Conservation (phyloP, 2,329 filamentous ascomycete genomes). For the Penicillium palitans region DNA sequence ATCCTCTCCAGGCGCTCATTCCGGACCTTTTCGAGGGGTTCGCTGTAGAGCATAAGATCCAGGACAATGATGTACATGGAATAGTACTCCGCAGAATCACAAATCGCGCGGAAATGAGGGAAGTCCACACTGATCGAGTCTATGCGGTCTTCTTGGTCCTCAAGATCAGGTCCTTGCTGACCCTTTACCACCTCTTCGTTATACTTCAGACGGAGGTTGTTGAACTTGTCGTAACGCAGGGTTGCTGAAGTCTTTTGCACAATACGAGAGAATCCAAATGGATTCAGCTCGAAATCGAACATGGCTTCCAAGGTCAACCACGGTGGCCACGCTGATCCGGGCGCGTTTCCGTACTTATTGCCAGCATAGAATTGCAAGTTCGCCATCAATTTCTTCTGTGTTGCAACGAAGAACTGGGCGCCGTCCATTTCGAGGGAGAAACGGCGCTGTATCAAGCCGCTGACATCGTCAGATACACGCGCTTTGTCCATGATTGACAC, state of each 20-base stretch:
- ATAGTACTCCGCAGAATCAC: conserved; percentile 96
- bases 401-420: conserved; percentile 96
- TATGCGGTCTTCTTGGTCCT: conserved; percentile 70
- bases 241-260: conserved; percentile 95
- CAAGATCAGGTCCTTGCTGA: conserved; percentile 39
- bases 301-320: conserved; percentile 99
- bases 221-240: conserved; percentile 96
- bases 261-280: conserved; percentile 96
- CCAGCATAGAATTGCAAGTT: conserved; percentile 91
- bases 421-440: conserved; percentile 97
- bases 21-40: conserved; percentile 95
- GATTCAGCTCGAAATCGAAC: conserved; percentile 91
- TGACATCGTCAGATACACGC: conserved; percentile 86
- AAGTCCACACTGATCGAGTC: conserved; percentile 98
- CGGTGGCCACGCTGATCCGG: conserved; percentile 88
- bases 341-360: conserved; percentile 83
- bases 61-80: conserved; percentile 97
- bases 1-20: conserved; percentile 96
- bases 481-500: conserved; percentile 98
- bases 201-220: conserved; percentile 92
- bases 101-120: conserved; percentile 87
- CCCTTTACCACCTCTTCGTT: conserved; percentile 84
- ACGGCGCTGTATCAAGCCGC: conserved; percentile 88
- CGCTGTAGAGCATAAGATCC: conserved; percentile 92
- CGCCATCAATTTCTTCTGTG: conserved; percentile 85